Base-by-base conservation (phyloP, 2,329 filamentous ascomycete species). In the Ophiobolus disseminans region DNA sequence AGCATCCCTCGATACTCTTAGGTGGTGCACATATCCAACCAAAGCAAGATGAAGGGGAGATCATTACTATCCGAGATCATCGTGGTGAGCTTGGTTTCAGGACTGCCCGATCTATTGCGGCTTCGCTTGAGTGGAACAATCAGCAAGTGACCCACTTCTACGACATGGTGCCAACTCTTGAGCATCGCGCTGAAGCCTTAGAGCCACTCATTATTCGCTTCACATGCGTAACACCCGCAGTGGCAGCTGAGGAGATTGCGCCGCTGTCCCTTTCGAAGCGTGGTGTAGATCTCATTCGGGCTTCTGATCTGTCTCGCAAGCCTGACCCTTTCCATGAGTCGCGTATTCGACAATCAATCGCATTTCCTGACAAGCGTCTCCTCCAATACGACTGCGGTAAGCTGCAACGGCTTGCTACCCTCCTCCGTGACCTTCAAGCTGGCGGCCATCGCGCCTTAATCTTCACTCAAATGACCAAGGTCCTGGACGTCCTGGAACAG, bases 391-490 rank as follows among this genome's bases (percentile, higher is more conserved):
- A 99, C 73, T 97, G 94, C 66, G 94, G 94, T 61, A 99, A 99
- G 73, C 83, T 99, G 3, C 94, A 99, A 66, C 86, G 88, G 14
- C 82, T 99, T 13, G 94, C 95, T 65, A 87, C 87, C 52, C 82
- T 99, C 2, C 82, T 99, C 11, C 88, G 94, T 8, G 87, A 89
- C 54, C 81, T 99, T 6, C 92, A 97, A 74, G 85, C 89, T 2
- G 91, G 91, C 30, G 91, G 92, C 1, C 94, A 97, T 66, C 90
- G 95, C 6, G 94, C 91, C 8, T 80, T 99, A 40, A 99, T 99
- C 70, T 99, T 99, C 74, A 97, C 95, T 0, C 94, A 99, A 68
- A 99, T 99, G 94, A 97, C 94, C 37, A 96, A 96, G 72, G 94
- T 97, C 36, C 82, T 99, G 14, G 93, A 99, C 71, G 96, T 99